Percentiles rank a stretch among this genome's conserved stretches.
Conservation (phyloP, 257 asterid genomes). For the Nicotiana knightiana region DNA sequence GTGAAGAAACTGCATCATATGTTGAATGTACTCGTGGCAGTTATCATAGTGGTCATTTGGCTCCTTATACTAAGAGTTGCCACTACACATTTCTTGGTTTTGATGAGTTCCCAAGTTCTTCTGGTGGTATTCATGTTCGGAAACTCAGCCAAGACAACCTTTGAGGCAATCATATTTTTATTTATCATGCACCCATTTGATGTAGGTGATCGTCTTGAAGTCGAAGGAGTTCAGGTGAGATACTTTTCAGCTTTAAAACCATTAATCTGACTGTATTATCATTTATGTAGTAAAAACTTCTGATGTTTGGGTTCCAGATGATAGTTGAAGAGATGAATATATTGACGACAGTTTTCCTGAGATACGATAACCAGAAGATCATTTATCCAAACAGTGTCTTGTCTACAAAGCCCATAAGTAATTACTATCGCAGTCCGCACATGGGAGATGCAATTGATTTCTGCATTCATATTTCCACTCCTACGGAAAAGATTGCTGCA, state of each 20-base stretch:
- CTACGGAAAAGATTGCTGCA: slow-evolving; percentile 51
- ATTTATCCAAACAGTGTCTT: slow-evolving; percentile 68
- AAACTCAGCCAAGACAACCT: slow-evolving; percentile 80
- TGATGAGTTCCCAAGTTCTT: slow-evolving; percentile 78
- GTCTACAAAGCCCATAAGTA: slow-evolving; percentile 62
- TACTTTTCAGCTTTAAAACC: neutral
- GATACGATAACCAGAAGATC: slow-evolving; percentile 66
- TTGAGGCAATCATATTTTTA: slow-evolving; percentile 81
- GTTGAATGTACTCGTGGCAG: slow-evolving; percentile 53
- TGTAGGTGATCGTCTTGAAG: slow-evolving; percentile 88
- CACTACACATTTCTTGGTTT: slow-evolving; percentile 60
- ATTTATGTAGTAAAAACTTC: neutral
- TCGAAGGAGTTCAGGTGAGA: slow-evolving; percentile 78
- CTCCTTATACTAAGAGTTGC: slow-evolving; percentile 81
- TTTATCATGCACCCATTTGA: slow-evolving; percentile 94
- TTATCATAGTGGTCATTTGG: slow-evolving; percentile 49
- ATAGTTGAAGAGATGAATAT: slow-evolving; percentile 93
- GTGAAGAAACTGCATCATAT: slow-evolving; percentile 77
- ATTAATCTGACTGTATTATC: neutral
- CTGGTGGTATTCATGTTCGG: slow-evolving; percentile 85
- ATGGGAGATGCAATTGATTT: slow-evolving; percentile 85
- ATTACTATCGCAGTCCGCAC: slow-evolving; percentile 81
- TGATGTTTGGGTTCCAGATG: slow-evolving; percentile 50
- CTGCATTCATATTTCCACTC: slow-evolving; percentile 65
- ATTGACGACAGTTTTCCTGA: slow-evolving; percentile 65